Base-by-base conservation (phyloP, 2,329 filamentous ascomycete species). In the Juglanconis juglandina region DNA sequence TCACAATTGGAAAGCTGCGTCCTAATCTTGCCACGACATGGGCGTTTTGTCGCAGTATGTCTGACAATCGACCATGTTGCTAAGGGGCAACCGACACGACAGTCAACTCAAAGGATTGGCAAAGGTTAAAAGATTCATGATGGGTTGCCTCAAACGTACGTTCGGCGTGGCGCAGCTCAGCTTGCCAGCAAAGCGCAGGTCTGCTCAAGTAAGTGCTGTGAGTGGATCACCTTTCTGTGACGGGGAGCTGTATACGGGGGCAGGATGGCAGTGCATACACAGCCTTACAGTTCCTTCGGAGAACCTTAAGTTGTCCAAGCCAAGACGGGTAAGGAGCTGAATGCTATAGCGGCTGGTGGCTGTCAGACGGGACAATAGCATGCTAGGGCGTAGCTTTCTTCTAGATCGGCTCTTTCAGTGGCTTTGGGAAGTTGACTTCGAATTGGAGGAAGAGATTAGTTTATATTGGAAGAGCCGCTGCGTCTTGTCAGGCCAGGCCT, bases 151-250 rank as follows among this genome's bases (percentile, higher is more conserved):
- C 47, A n/a, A 6, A 34, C n/a, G 24, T 17, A 42, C 11, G 35
- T 30, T 42, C 35, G 33, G 34, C 8, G 46, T 57, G 55, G 55
- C 55, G 55, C 47, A 57, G 55, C 37, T 34, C 17, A 50, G 46
- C 33, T 39, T n/a, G 54, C 41, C 54, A 56, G 54, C 54, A 56
- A 44, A 44, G 42, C 14, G 37, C 37, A 39, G 11, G 11, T 13
- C 37, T 44, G n/a, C n/a, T 24, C 24, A 24, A 24, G 14, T 7
- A 3, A 14, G 8, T 44, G 42, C 10, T 13, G 8, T 2, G 42
- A 17, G 14, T 5, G 42, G 5, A 13, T 13, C 42, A 13, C 9
- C 17, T 42, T 9, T 42, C 7, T 47, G 14, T 24, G 44, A 30
- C 24, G 24, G 24, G 17, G 17, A 8, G 17, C 14, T 13, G 5